Percentiles rank a stretch among this genome's conserved stretches.
Evolutionary conservation across 2,329 filamentous ascomycete species (phyloP).

Genomic region (Aspergillus uvarum): DNA sequence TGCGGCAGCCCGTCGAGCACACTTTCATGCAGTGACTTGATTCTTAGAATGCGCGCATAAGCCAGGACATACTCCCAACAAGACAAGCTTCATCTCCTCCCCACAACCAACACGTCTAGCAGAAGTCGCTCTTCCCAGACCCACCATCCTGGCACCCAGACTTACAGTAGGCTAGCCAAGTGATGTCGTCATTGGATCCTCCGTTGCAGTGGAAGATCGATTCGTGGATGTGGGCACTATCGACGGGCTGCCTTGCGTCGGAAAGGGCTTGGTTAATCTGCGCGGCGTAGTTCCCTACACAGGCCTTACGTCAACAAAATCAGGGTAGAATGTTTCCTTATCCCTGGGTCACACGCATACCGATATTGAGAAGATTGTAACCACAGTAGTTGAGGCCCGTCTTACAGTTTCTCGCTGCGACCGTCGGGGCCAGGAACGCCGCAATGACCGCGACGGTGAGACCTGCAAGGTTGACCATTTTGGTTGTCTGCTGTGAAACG

Average conservation of each 20-base stretch:
- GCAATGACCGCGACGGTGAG: conserved; percentile 4
- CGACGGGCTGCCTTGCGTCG: conserved; percentile 1
- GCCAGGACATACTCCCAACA: too few relatives aligned
- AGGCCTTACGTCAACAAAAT: too few relatives aligned
- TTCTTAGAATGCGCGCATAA: too few relatives aligned
- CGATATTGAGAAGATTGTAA: conserved; percentile 10
- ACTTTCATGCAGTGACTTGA: too few relatives aligned
- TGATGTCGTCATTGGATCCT: conserved; percentile 8
- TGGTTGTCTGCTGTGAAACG: background rate
- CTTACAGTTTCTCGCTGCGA: conserved; percentile 11
- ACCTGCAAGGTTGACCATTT: conserved; percentile 6
- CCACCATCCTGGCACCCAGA: conserved; percentile 10
- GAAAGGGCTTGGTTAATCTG: conserved; percentile 9
- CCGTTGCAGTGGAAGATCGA: conserved; percentile 13
- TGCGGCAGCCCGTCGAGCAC: too few relatives aligned
- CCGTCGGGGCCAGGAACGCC: background rate
- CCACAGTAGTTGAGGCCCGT: conserved; percentile 12
- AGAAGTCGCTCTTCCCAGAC: conserved; percentile 7
- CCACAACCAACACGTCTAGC: background rate
- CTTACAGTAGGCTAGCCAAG: conserved; percentile 6
- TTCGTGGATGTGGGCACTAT: conserved; percentile 7
- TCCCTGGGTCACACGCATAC: background rate
- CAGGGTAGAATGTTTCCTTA: background rate
- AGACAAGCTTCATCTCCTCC: too few relatives aligned
- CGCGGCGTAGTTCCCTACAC: conserved; percentile 7